Evolutionary conservation across 1,284 basidiomycete genomes (phyloP).

Genomic region (Irpex rosettiformis): DNA sequence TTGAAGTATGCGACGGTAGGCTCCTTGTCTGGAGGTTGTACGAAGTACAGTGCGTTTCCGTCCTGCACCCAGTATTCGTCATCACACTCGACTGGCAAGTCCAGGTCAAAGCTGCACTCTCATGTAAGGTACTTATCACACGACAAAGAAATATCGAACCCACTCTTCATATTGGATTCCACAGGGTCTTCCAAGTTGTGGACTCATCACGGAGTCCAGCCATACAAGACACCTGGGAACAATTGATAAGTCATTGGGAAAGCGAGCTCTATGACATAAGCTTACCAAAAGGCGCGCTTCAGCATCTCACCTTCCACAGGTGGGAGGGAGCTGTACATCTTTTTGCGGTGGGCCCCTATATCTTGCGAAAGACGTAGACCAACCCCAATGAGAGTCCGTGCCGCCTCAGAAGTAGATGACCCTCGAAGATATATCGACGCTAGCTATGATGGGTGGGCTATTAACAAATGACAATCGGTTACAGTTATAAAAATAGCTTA

Average conservation of each 20-base stretch:
- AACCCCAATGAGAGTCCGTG: conserved; percentile 48
- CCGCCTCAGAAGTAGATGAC: conserved; percentile 44
- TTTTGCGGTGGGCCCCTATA: conserved; percentile 37
- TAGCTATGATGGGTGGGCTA: conserved; percentile 25
- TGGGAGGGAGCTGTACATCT: conserved; percentile 24
- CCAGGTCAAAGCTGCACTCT: conserved; percentile 9
- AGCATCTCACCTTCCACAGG: conserved; percentile 45
- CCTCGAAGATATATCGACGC: conserved; percentile 38
- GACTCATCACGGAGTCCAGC: conserved; percentile 60
- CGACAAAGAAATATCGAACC: conserved; percentile 17
- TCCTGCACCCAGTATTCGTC: conserved; percentile 80
- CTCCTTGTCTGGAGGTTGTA: conserved; percentile 64
- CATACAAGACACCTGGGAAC: conserved; percentile 50
- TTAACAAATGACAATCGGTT: no score
- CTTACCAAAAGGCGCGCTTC: conserved; percentile 71
- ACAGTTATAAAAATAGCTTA: no score
- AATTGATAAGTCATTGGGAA: conserved; percentile 10
- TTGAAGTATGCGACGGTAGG: conserved; percentile 63
- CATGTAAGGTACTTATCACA: not conserved
- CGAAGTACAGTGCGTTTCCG: conserved; percentile 45
- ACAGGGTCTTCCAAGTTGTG: conserved; percentile 71
- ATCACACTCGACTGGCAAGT: conserved; percentile 59
- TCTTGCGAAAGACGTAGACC: conserved; percentile 47
- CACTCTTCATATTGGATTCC: conserved; percentile 83
- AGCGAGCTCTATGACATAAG: not conserved